These are phyloP conservation scores for Kandelia obovata DNA, from an alignment of 345 rosid species.

Conservation along the genomic window DNA sequence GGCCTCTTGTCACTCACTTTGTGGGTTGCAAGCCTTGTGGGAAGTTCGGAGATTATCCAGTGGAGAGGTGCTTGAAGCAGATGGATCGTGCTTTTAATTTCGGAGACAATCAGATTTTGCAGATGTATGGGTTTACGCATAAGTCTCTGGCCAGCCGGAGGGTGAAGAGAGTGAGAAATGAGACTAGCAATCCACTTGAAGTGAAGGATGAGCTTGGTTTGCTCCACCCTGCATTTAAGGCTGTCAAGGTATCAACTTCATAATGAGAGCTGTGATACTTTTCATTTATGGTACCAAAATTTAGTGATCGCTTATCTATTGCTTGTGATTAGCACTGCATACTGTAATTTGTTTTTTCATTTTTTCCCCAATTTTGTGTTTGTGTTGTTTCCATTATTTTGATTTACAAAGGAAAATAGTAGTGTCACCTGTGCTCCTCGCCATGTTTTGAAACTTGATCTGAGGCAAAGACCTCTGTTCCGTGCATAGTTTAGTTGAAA, in stretches of 20 bases:
- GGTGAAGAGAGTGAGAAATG: neutral
- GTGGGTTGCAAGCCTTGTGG: constrained; percentile 86
- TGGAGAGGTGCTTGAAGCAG: constrained; percentile 63
- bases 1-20: constrained; percentile 80
- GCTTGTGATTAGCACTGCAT: neutral
- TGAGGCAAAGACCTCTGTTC: too few relatives aligned
- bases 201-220: constrained; percentile 22
- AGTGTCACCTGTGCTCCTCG: too few relatives aligned
- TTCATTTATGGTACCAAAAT: neutral
- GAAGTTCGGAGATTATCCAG: constrained; percentile 60
- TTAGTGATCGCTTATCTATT: neutral
- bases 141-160: constrained; percentile 29
- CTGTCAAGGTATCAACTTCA: constrained; percentile 17
- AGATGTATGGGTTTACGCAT: constrained; percentile 65
- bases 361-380: too few relatives aligned
- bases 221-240: constrained; percentile 28
- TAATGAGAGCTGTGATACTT: constrained; percentile 12
- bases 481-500: too few relatives aligned
- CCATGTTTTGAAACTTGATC: too few relatives aligned
- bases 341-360: too few relatives aligned
- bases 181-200: neutral
- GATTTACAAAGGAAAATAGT: too few relatives aligned
- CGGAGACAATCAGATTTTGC: constrained; percentile 66
- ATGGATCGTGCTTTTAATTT: constrained; percentile 77
- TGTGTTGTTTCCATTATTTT: too few relatives aligned